Evolutionary conservation across 257 asterid genomes (phyloP).

Genomic region (Prunella vulgaris): DNA sequence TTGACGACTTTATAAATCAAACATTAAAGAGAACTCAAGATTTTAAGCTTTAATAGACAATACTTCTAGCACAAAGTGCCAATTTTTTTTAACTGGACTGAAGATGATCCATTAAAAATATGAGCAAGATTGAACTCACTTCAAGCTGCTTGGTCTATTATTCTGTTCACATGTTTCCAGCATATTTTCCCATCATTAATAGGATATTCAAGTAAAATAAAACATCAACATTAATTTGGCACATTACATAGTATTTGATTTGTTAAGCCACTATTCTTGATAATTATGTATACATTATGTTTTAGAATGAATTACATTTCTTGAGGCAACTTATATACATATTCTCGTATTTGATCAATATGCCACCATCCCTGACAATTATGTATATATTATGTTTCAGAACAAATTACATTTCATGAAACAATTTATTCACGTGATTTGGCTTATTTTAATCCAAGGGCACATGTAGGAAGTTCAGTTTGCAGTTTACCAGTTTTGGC

Average conservation of each 20-base stretch:
- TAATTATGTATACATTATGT: neutral
- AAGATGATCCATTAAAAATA: neutral
- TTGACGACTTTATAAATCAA: conserved; percentile 1
- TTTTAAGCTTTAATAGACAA: neutral
- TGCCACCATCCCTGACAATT: neutral
- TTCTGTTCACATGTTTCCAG: neutral
- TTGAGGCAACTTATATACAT: neutral
- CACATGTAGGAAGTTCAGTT: neutral
- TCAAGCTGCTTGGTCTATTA: neutral
- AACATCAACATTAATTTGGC: neutral
- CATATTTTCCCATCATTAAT: neutral
- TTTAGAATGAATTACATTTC: conserved; percentile 1
- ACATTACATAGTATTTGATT: neutral
- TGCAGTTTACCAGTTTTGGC: conserved; percentile 77
- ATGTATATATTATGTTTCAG: neutral
- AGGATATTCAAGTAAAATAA: conserved; percentile 1
- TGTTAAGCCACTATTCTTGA: neutral
- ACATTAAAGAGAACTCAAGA: neutral
- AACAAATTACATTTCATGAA: conserved; percentile 2
- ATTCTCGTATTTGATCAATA: neutral
- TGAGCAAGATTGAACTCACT: neutral
- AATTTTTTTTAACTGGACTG: neutral
- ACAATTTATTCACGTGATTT: neutral
- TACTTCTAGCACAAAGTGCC: conserved; percentile 7
- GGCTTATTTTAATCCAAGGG: neutral